phyloP scores from a whole-genome alignment of 1,284 basidiomycete species.

The Ustilago shanxiensis region DNA sequence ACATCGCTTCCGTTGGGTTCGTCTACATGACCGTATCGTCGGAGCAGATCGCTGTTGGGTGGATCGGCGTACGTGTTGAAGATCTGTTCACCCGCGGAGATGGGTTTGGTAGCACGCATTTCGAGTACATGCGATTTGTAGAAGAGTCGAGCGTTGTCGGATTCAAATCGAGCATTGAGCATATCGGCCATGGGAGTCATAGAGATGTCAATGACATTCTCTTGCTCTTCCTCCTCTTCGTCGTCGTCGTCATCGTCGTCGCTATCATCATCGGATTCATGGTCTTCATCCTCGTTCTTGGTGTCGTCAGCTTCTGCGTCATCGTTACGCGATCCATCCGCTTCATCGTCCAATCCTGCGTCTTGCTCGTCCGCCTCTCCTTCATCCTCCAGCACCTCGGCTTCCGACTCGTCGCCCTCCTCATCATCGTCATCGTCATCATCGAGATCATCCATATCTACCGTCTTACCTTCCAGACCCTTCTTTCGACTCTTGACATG shows the following conservation, averaged over 20 bases:
- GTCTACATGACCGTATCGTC: conserved; percentile 95
- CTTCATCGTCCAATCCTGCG: conserved; percentile 1
- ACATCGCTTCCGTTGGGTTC: conserved; percentile 88
- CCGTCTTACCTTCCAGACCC: conserved; percentile 45
- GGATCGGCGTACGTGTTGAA: conserved; percentile 94
- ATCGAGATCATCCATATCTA: conserved; percentile 62
- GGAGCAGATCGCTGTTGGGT: conserved; percentile 92
- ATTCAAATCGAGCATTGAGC: conserved; percentile 70
- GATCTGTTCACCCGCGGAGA: conserved; percentile 87
- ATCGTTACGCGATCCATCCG: conserved; percentile 7
- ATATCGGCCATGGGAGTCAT: conserved; percentile 99
- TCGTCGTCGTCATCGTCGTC: conserved; percentile 50
- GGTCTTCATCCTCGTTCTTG: conserved; percentile 26
- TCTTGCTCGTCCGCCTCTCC: too few relatives aligned
- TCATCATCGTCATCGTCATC: conserved; percentile 45
- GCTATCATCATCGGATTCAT: conserved; percentile 9
- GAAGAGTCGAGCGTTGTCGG: conserved; percentile 78
- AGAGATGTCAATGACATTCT: conserved; percentile 77
- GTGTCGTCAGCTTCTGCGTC: conserved; percentile 25
- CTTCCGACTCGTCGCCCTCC: conserved; percentile 39
- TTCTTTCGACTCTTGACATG: conserved; percentile 73
- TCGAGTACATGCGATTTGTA: conserved; percentile 80
- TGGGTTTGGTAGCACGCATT: conserved; percentile 84
- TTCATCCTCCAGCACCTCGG: conserved; percentile 56
- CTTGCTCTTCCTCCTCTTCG: conserved; percentile 49